Conservation (phyloP, 306 rosid genomes). For the Senna tora region DNA sequence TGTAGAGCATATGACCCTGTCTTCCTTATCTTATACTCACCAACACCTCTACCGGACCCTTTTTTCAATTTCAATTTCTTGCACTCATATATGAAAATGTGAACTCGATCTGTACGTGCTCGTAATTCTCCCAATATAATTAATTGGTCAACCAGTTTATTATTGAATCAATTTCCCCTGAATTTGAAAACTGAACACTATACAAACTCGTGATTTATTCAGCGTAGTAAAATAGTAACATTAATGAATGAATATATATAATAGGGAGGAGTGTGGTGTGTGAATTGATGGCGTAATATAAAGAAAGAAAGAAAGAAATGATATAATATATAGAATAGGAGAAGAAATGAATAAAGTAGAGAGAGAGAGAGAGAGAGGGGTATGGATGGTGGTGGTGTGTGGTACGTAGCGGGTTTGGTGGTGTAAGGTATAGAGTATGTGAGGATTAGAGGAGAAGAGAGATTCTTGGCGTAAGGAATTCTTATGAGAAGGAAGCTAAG, state of each 20-base stretch:
- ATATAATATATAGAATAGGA: background rate
- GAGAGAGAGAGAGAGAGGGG: no score
- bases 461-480: conserved; percentile 79
- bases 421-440: conserved; percentile 49
- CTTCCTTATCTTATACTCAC: no score
- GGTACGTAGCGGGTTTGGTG: conserved; percentile 45
- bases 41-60: background rate
- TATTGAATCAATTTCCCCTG: background rate
- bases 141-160: background rate
- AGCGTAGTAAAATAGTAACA: no score
- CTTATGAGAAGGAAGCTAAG: background rate
- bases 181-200: background rate
- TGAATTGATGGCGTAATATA: no score
- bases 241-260: no score
- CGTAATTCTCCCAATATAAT: no score
- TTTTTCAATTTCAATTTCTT: background rate
- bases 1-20: background rate
- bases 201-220: no score
- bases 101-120: no score
- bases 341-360: conserved; percentile 26
- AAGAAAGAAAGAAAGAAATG: background rate
- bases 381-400: conserved; percentile 34
- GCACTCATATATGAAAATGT: no score
- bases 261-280: no score
- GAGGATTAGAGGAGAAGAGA: conserved; percentile 34